Evolutionary conservation across 345 rosid genomes (phyloP).

Genomic region (Gynandropsis gynandra): DNA sequence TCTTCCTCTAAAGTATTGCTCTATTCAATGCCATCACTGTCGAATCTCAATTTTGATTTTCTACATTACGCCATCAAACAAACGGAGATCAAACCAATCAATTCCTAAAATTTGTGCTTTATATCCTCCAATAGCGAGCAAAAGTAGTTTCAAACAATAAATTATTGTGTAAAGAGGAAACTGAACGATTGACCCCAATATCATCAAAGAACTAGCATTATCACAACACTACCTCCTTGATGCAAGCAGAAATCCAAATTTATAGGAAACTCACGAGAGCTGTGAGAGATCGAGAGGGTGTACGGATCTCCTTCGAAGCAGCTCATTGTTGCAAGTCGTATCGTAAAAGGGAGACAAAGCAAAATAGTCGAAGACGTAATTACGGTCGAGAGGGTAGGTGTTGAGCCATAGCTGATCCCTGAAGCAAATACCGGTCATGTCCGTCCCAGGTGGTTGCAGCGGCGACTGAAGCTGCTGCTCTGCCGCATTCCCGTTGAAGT

Average conservation of each 20-base stretch:
- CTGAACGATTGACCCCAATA: not conserved
- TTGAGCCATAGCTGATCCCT: conserved; percentile 94
- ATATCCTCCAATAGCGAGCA: no score
- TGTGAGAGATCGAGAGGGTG: conserved; percentile 83
- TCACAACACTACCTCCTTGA: not conserved
- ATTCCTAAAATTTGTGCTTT: no score
- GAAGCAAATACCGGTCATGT: conserved; percentile 95
- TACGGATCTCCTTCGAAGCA: conserved; percentile 58
- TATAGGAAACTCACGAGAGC: conserved; percentile 51
- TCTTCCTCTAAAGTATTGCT: no score
- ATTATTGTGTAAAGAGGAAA: no score
- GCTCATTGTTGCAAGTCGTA: conserved; percentile 76
- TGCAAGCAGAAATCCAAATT: not conserved
- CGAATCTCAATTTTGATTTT: no score
- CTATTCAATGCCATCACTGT: no score
- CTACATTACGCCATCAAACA: no score
- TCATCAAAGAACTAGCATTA: conserved; percentile 1
- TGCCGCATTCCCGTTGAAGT: conserved; percentile 41
- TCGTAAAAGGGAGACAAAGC: conserved; percentile 89
- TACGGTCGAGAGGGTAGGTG: conserved; percentile 79
- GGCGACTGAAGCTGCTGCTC: conserved; percentile 29
- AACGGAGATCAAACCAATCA: no score
- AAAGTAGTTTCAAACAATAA: no score
- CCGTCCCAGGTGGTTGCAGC: conserved; percentile 59
- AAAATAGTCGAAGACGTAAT: conserved; percentile 86